A percentile compares a stretch with the other conserved stretches of the same genome.
Evolutionary conservation across 176 grass and related monocot species (phyloP).

Genomic region (Alopecurus myosuroides): DNA sequence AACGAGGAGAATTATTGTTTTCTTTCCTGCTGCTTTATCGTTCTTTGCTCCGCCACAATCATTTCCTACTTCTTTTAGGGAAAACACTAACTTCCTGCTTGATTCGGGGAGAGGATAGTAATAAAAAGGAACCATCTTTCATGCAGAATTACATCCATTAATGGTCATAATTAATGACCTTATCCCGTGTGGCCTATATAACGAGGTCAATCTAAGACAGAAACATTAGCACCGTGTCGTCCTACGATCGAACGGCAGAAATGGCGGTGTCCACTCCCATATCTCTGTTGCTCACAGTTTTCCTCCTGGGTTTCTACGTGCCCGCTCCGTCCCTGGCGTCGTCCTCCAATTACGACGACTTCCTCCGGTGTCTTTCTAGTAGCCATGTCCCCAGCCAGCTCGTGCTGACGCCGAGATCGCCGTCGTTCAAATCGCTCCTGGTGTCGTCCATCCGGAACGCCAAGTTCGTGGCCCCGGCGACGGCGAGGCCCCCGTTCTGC

Average conservation of each 20-base stretch:
- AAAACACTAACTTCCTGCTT: neutral
- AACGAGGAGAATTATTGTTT: no score
- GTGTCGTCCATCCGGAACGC: slow-evolving; percentile 43
- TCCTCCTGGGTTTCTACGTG: neutral
- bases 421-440: slow-evolving; percentile 22
- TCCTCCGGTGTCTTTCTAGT: slow-evolving; percentile 28
- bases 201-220: neutral
- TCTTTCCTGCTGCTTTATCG: no score
- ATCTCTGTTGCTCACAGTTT: neutral
- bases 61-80: no score
- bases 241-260: neutral
- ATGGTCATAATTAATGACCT: neutral
- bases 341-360: neutral
- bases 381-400: neutral
- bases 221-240: neutral
- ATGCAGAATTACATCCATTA: no score
- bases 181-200: neutral
- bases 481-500: slow-evolving; percentile 41
- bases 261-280: neutral
- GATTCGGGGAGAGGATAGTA: neutral
- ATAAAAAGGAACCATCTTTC: no score
- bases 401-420: neutral
- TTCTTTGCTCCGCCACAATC: no score
- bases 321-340: neutral
- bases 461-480: slow-evolving; percentile 17